Conservation (phyloP, 768 basidiomycete genomes). For the Lentinula guzmanii region DNA sequence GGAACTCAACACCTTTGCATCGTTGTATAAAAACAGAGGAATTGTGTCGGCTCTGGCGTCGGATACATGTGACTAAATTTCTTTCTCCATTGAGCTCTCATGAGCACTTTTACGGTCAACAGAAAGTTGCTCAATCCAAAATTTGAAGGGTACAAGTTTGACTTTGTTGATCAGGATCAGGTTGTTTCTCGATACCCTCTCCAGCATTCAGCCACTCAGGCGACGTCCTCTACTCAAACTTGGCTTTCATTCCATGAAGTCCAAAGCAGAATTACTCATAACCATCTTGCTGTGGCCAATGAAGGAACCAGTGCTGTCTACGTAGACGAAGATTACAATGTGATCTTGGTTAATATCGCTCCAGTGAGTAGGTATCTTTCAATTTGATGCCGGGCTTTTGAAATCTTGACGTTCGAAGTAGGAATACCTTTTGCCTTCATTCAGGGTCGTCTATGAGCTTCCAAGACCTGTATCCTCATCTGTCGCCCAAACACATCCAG, state of each 20-base stretch:
- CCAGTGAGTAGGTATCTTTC: conserved; percentile 39
- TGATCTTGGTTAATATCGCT: conserved; percentile 53
- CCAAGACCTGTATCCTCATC: conserved; percentile 44
- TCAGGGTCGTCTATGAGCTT: conserved; percentile 54
- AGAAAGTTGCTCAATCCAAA: conserved; percentile 59
- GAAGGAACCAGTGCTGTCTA: conserved; percentile 51
- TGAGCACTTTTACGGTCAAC: conserved; percentile 4
- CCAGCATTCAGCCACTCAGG: conserved; percentile 50
- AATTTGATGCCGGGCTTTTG: conserved; percentile 3
- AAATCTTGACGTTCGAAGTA: conserved; percentile 29
- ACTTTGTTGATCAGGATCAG: conserved; percentile 53
- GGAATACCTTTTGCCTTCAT: conserved; percentile 44
- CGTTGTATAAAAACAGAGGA: neutral
- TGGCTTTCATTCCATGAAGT: conserved; percentile 77
- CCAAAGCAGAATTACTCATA: conserved; percentile 78
- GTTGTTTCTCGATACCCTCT: conserved; percentile 46
- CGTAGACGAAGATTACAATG: conserved; percentile 56
- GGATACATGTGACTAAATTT: neutral
- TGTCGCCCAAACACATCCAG: conserved; percentile 37
- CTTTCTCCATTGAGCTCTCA: neutral
- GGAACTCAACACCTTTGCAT: neutral
- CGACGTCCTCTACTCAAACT: conserved; percentile 51
- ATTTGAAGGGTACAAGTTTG: conserved; percentile 81
- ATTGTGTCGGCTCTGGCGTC: neutral
- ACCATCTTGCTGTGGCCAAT: conserved; percentile 58